These are phyloP conservation scores for Suaeda aralocaspica DNA, from an alignment of 148 eudicot species.

Conservation along the genomic window DNA sequence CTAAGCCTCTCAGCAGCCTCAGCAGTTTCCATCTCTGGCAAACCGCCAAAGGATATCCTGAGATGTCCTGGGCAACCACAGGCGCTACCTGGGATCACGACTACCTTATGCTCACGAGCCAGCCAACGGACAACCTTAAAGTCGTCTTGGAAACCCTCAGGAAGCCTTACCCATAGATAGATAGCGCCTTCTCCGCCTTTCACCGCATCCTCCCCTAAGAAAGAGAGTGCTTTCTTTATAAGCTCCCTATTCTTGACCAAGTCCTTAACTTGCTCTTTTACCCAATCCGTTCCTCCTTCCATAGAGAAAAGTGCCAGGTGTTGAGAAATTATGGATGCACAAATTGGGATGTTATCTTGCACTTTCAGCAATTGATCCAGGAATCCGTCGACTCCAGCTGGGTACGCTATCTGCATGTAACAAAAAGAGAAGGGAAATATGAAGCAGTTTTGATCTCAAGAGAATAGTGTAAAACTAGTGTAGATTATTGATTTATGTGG, in stretches of 20 bases:
- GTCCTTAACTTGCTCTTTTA: conserved; percentile 59
- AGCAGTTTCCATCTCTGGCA: conserved; percentile 51
- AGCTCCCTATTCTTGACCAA: conserved; percentile 60
- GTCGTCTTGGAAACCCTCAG: conserved; percentile 47
- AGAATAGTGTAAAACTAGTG: too few relatives aligned
- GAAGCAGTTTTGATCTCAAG: too few relatives aligned
- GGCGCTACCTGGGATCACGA: conserved; percentile 74
- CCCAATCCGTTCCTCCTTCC: conserved; percentile 82
- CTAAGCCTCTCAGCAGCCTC: conserved; percentile 72
- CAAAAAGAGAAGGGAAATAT: too few relatives aligned
- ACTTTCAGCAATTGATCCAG: conserved; percentile 67
- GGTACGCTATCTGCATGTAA: conserved; percentile 78
- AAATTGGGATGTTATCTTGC: conserved; percentile 94
- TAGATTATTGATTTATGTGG: too few relatives aligned
- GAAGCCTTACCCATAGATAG: conserved; percentile 91
- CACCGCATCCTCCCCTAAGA: conserved; percentile 62
- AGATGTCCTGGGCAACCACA: conserved; percentile 81
- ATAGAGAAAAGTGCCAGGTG: conserved; percentile 68
- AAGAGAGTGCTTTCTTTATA: conserved; percentile 61
- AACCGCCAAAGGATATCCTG: conserved; percentile 81
- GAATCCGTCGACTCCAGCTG: conserved; percentile 65
- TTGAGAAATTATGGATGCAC: conserved; percentile 82
- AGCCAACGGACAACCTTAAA: conserved; percentile 77
- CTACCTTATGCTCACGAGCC: conserved; percentile 59
- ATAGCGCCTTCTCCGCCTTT: conserved; percentile 99